Conservation (phyloP, 352 stramenopile genomes). For the Globisporangium megalacanthum region DNA sequence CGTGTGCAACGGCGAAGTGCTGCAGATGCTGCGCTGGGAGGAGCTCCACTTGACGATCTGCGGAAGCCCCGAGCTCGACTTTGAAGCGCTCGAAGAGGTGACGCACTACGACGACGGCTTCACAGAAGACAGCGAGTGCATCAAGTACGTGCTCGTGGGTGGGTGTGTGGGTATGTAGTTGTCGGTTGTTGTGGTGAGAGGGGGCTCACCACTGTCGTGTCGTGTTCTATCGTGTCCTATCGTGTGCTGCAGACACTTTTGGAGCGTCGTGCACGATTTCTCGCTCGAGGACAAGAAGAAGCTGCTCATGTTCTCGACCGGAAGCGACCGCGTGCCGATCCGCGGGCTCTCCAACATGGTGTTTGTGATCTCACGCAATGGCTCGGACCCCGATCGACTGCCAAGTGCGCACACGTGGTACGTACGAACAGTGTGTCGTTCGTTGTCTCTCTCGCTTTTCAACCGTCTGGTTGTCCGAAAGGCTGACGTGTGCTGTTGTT, state of each 20-base stretch:
- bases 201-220: not conserved
- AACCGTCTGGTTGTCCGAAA: no score
- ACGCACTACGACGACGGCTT: conserved; percentile 78
- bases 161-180: not conserved
- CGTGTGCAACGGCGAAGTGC: conserved; percentile 63
- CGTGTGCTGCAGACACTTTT: conserved; percentile 52
- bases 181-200: not conserved
- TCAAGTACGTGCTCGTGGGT: conserved; percentile 29
- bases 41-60: conserved; percentile 76
- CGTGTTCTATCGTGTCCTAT: not conserved
- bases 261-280: conserved; percentile 76
- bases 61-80: conserved; percentile 68
- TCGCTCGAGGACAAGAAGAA: conserved; percentile 82
- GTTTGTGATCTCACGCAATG: conserved; percentile 85
- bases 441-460: not conserved
- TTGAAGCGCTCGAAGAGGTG: conserved; percentile 66
- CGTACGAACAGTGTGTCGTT: not conserved
- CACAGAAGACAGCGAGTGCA: conserved; percentile 53
- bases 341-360: conserved; percentile 69
- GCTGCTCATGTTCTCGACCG: conserved; percentile 80
- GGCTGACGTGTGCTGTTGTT: not conserved
- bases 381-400: conserved; percentile 74
- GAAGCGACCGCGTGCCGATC: conserved; percentile 82
- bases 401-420: conserved; percentile 86
- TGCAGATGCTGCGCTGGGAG: conserved; percentile 79